Evolutionary conservation across 768 basidiomycete genomes (phyloP).

Genomic region (Cyclocybe aegerita): DNA sequence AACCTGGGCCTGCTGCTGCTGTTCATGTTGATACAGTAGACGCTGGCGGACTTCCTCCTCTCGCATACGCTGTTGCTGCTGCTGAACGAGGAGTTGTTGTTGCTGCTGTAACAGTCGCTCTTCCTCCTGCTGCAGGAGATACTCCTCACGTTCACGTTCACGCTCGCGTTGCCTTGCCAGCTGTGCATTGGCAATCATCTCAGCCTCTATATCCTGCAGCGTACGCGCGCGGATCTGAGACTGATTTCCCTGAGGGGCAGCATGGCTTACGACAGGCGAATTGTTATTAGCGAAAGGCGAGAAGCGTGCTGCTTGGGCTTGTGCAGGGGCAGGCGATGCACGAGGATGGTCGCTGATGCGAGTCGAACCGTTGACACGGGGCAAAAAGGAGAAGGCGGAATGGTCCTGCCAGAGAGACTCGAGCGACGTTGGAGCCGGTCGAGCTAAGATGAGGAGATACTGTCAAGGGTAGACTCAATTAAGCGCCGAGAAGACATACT

Average conservation of each 20-base stretch:
- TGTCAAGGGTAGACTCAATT: conserved; percentile 12
- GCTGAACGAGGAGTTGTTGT: conserved; percentile 26
- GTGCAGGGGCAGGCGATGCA: conserved; percentile 29
- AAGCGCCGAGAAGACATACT: conserved; percentile 18
- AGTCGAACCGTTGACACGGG: conserved; percentile 48
- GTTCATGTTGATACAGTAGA: conserved; percentile 47
- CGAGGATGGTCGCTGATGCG: conserved; percentile 38
- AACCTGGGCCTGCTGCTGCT: conserved; percentile 48
- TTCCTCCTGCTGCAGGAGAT: conserved; percentile 30
- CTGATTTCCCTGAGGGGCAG: conserved; percentile 33
- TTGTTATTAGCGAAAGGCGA: conserved; percentile 34
- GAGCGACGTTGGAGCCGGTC: conserved; percentile 47
- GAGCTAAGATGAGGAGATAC: conserved; percentile 12
- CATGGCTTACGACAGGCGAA: conserved; percentile 26
- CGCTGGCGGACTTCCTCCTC: conserved; percentile 42
- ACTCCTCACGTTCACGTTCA: conserved; percentile 16
- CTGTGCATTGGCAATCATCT: conserved; percentile 69
- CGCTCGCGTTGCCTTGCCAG: conserved; percentile 21
- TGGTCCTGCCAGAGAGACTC: conserved; percentile 85
- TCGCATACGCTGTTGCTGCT: conserved; percentile 35
- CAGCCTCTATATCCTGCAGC: conserved; percentile 80
- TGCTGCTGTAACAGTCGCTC: conserved; percentile 26
- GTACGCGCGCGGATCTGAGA: conserved; percentile 49
- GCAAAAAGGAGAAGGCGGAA: conserved; percentile 70
- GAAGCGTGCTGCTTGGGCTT: conserved; percentile 28